Evolutionary conservation across 768 basidiomycete genomes (phyloP), one percentile per base, ranked within the genome.

Genomic region (Rhizopogon rudus): DNA sequence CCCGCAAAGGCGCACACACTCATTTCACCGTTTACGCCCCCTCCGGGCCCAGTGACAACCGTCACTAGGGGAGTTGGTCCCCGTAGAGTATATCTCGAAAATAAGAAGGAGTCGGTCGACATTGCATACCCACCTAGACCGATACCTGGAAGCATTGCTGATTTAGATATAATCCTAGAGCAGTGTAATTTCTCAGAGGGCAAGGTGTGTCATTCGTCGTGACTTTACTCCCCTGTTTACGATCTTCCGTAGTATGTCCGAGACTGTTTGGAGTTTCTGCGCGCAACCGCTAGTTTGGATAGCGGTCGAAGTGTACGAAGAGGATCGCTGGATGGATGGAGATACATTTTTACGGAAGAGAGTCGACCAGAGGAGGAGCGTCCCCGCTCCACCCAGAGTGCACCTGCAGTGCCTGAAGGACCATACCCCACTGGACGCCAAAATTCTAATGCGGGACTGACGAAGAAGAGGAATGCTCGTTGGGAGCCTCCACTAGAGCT

Each of bases 191-290:
- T 93, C 66, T 79, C 82, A 33, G 73, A 79, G 58, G 77, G 77
- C 62, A 88, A 88, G 80, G 89, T 87, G 53, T 41, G 70, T 52
- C 12, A n/a, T 20, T 56, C 20, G 40, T 2, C 10, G 20, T 5
- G 16, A 10, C 22, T 52, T 52, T 31, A 42, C 43, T 14, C 44
- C 17, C 29, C 39, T 51, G 14, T 55, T 44, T 28, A 46, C 53
- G 55, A 16, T 13, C 17, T 49, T 33, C 35, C 29, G 39, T 17
- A 95, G 88, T 93, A 92, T 69, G 95, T 97, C n/a, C 87, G 95
- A 9, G 94, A 97, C 65, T 98, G 95, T 63, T 73, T 97, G 37
- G 93, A 97, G 66, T 86, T 93, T 59, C 79, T 98, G 12, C 84
- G 93, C 5, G 73, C 92, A 35, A 93, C 93, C 16, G 91, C 83